Evolutionary conservation across 495 filamentous ascomycete species (phyloP), one percentile per base, ranked within the genome.

Genomic region (Lepidopterella palustris): DNA sequence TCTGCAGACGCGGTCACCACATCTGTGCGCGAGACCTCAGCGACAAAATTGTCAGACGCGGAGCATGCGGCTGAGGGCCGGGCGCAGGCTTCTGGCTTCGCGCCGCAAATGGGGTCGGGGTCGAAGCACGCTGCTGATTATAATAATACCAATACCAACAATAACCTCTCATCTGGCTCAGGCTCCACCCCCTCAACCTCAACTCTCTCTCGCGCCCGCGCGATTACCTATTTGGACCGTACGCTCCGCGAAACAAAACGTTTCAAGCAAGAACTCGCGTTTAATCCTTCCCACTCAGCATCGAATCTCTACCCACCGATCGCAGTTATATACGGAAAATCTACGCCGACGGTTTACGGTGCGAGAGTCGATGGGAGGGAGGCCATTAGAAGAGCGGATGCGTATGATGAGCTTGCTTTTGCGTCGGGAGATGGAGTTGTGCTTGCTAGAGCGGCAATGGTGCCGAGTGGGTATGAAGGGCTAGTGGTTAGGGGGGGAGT

Each of bases 351-450:
- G 0, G 87, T 95, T 0, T 87, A 82, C 71, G 90, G 84, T 0
- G 90, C 88, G 1, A 80, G 82, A 11, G 89, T 97, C 9, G 66
- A 78, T 4, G 82, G 82, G 1, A 68, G 77, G 5, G 86, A 89
- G 31, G 77, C 76, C 0, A 96, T 97, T 62, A 83, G 84, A 54
- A 81, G 82, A 35, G 72, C 81, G 0, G 89, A 95, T 73, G 85
- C 86, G 2, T 97, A 95, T 68, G 92, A 96, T 61, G 85, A 95
- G 58, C 76, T 96, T 2, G 82, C 88, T 0, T 97, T 97, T 72
- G 87, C 85, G 0, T 85, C 83, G 32, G 92, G 92, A 0, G 92
- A 97, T 70, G 92, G 92, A 0, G 92, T 97, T 0, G 90, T 90
- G 68, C 77, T 97, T 15, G 90, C 92, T 0, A 78, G 78, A 40